Base-by-base conservation (phyloP, 768 basidiomycete genomes). In the Peribolospora baueri region DNA sequence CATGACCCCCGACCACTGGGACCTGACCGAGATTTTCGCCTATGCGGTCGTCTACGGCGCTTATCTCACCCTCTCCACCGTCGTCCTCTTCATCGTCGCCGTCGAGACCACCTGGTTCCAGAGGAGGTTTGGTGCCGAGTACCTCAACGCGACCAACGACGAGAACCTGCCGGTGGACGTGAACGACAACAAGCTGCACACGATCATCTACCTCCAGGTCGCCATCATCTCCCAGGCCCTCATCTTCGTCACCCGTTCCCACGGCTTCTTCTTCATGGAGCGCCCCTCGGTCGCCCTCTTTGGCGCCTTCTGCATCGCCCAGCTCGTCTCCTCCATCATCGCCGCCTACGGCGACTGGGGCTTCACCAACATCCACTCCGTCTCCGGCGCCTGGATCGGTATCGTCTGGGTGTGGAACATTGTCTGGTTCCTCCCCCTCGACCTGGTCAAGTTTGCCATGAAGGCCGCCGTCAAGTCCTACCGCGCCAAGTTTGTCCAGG, bases 171-270 rank as follows among this genome's bases (percentile, higher is more conserved):
- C 61, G 7, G 68, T 73, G 51, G 54, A 68, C 42, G 69, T 72
- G 61, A 82, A 82, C 66, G 81, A 85, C 66, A 68, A 67, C n/a
- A 73, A 79, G 61, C 72, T 88, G 5, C 86, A 91, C 74, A 82
- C 81, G 72, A 76, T 93, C 63, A 74, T 88, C 66, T 91, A 93
- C 74, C 76, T 90, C 61, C 86, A 91, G 71, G 91, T 97, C 57
- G 91, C 91, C 58, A 90, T 95, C 70, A 97, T 97, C 72, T 95
- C 91, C 49, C 91, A 97, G 69, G 91, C 91, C 2, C 74, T 97
- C 60, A 93, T 60, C 54, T 57, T 59, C 49, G 39, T 57, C 54
- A 57, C 59, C n/a, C 56, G 57, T 4, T 57, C 59, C 36, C 60
- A 62, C 63, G 74, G 81, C 7, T 88, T 84, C 77, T 90, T 87